Evolutionary conservation across 2,329 filamentous ascomycete species (phyloP), one percentile per base, ranked within the genome.

Genomic region (Myriosclerotinia duriaeana): DNA sequence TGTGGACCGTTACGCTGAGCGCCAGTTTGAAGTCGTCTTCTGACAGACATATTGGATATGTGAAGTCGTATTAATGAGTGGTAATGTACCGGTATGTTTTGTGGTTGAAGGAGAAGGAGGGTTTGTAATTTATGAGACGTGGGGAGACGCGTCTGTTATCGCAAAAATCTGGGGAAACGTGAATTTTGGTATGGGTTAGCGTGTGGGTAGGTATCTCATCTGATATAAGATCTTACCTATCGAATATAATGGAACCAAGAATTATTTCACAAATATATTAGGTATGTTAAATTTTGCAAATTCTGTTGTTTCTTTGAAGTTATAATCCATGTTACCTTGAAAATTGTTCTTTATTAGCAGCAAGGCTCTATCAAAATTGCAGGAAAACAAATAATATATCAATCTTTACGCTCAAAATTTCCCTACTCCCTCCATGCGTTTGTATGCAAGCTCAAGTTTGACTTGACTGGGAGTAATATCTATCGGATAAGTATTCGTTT

Each of bases 11-110:
- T 67, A 48, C 66, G 70, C 26, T 62, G 60, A 22, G 50, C 26
- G 5, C 70, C 69, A 1, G 62, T 55, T 20, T 73, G 70, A 9
- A 74, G 69, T 22, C 62, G 67, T 66, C 70, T 70, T 54, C 68
- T 63, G 20, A 62, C 53, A 61, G 72, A 69, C 73, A 74, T 74
- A 34, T 34, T 34, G 30, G 30, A 34, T 6, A 26, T 67, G 52
- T 48, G 15, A 20, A 36, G 30, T 1, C 44, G 2, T 26, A 15
- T 40, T 55, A 11, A n/a, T 36, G 30, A 12, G 8, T 26, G 44
- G 8, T 40, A 44, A 38, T 50, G 34, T 61, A 7, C 12, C 3
- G 12, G 12, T 44, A 52, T 52, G 12, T 30, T 30, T 5, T 50
- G n/a, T 38, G 8, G 34, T 50, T 26, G 34, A 61, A 50, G 46